Percentiles rank a stretch among this genome's conserved stretches.
These are phyloP conservation scores for Trichoderma gamsii DNA, from an alignment of 495 filamentous ascomycete species.

Conservation along the genomic window DNA sequence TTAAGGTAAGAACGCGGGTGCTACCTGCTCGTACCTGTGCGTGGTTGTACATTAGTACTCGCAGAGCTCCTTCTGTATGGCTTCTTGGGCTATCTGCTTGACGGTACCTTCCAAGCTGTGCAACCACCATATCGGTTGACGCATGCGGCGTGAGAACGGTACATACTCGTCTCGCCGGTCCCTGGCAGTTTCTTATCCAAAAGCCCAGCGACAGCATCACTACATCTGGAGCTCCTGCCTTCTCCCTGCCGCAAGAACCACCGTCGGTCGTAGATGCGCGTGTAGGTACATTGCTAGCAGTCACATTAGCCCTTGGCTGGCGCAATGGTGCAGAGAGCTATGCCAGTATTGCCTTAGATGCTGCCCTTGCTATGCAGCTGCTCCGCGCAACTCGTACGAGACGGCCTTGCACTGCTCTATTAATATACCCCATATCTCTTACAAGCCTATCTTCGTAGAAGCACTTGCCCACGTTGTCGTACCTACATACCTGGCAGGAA, in stretches of 20 bases:
- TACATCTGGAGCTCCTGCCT: neutral
- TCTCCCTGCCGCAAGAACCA: neutral
- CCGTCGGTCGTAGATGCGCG: neutral
- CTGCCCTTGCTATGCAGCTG: too few species aligned
- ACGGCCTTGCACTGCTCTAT: too few species aligned
- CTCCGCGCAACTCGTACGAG: too few species aligned
- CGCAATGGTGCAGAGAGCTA: too few species aligned
- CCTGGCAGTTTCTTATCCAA: neutral
- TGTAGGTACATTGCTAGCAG: too few species aligned
- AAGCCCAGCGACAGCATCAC: neutral
- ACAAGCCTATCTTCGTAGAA: too few species aligned
- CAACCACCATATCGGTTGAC: neutral
- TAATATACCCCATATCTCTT: too few species aligned
- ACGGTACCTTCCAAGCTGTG: neutral
- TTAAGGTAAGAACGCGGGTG: neutral
- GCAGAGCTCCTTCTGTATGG: neutral
- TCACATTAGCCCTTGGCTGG: too few species aligned
- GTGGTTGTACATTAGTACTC: neutral
- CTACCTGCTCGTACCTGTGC: constrained; percentile 2
- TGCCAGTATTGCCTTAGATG: too few species aligned
- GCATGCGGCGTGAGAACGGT: neutral
- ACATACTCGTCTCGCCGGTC: neutral
- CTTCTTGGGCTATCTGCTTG: neutral
- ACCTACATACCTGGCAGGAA: neutral
- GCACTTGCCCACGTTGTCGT: too few species aligned